These are phyloP conservation scores for Melastoma candidum DNA, from an alignment of 441 rosid species.

Conservation along the genomic window DNA sequence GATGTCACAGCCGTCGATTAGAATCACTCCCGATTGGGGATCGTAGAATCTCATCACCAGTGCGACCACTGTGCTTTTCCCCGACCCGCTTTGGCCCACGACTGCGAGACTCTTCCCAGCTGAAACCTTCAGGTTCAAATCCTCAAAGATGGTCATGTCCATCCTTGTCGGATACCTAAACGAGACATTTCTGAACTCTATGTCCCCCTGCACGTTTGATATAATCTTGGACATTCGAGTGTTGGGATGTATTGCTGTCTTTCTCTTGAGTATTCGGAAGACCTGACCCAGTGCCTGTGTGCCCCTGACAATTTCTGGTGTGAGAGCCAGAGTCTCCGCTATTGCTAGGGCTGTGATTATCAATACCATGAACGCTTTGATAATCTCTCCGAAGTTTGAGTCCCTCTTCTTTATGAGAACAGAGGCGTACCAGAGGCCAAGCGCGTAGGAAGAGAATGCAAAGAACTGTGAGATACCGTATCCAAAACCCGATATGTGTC, in stretches of 20 bases:
- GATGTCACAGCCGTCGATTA: constrained; percentile 53
- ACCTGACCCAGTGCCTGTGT: constrained; percentile 67
- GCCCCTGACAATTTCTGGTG: constrained; percentile 82
- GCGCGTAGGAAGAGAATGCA: constrained; percentile 56
- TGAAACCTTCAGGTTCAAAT: constrained; percentile 34
- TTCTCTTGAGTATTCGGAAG: constrained; percentile 50
- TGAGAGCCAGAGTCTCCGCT: constrained; percentile 74
- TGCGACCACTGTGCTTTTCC: constrained; percentile 64
- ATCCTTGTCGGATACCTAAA: constrained; percentile 71
- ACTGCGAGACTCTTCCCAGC: constrained; percentile 62
- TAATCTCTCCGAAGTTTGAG: constrained; percentile 43
- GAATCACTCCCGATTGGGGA: constrained; percentile 35
- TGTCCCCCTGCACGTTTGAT: constrained; percentile 37
- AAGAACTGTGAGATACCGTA: constrained; percentile 62
- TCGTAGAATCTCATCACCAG: constrained; percentile 73
- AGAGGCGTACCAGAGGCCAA: constrained; percentile 82
- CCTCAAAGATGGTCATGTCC: constrained; percentile 38
- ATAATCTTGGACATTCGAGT: constrained; percentile 28
- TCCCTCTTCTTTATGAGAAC: constrained; percentile 37
- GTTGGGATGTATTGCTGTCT: constrained; percentile 36
- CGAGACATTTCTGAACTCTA: constrained; percentile 45
- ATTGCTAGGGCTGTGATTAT: constrained; percentile 50
- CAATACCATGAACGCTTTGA: constrained; percentile 66
- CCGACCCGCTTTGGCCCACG: constrained; percentile 81
- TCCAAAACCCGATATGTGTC: constrained; percentile 73